Percentiles rank a stretch among this genome's conserved stretches.
These are phyloP conservation scores for Pseudocercospora eumusae DNA, from an alignment of 2,329 filamentous ascomycete species.

Conservation along the genomic window DNA sequence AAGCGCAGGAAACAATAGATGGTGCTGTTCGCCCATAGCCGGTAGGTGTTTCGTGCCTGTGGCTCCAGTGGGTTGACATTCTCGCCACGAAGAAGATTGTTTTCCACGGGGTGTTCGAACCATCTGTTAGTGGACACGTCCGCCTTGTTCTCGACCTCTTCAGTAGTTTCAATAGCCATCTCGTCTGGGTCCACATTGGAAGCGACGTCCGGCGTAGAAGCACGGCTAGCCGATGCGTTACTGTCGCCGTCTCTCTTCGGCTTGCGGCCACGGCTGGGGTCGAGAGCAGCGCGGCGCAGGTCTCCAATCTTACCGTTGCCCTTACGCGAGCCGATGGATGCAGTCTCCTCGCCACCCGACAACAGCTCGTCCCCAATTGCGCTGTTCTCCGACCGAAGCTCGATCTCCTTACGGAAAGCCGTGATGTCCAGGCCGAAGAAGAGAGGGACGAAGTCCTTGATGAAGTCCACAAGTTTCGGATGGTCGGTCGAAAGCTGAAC, in stretches of 20 bases:
- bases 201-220: constrained; percentile 81
- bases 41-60: constrained; percentile 78
- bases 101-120: constrained; percentile 60
- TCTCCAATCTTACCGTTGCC: constrained; percentile 57
- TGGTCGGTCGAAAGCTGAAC: constrained; percentile 47
- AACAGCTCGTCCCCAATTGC: constrained; percentile 72
- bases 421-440: constrained; percentile 53
- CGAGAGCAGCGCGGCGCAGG: constrained; percentile 82
- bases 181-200: constrained; percentile 80
- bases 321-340: constrained; percentile 67
- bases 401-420: constrained; percentile 69
- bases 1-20: constrained; percentile 95
- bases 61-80: constrained; percentile 73
- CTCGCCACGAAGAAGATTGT: constrained; percentile 60
- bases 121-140: constrained; percentile 67
- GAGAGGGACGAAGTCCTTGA: constrained; percentile 53
- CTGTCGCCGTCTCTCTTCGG: constrained; percentile 69
- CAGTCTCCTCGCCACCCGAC: constrained; percentile 67
- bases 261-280: constrained; percentile 74
- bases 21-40: constrained; percentile 86
- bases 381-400: constrained; percentile 46
- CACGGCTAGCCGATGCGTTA: constrained; percentile 75
- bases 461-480: constrained; percentile 49
- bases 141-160: constrained; percentile 45
- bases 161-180: constrained; percentile 51